phyloP scores from a whole-genome alignment of 2,329 filamentous ascomycete species.

The Aureobasidium mangrovei region DNA sequence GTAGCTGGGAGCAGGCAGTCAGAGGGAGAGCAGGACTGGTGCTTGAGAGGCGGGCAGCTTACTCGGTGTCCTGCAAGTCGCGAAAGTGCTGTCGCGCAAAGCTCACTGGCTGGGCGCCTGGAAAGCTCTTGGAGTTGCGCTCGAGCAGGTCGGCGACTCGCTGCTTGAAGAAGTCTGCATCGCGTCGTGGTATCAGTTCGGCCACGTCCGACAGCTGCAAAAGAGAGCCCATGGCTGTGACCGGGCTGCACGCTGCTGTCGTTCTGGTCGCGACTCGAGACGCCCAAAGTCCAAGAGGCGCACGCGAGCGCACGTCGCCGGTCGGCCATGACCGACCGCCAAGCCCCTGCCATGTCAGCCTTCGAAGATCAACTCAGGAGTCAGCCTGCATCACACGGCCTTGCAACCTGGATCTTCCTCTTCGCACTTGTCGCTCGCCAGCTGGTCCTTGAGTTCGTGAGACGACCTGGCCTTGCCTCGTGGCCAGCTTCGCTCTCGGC shows the following conservation, averaged over 20 bases:
- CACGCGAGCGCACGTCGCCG: background rate
- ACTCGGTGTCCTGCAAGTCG: conserved; percentile 75
- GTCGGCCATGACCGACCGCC: no score
- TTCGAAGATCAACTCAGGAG: no score
- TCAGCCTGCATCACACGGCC: no score
- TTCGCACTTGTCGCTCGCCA: no score
- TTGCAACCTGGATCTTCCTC: no score
- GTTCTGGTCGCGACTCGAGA: background rate
- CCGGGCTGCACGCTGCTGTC: background rate
- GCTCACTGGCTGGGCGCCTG: conserved; percentile 88
- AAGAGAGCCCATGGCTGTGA: conserved; percentile 20
- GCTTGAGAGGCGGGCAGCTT: conserved; percentile 22
- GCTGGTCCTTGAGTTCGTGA: no score
- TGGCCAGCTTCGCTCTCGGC: no score
- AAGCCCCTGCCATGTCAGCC: no score
- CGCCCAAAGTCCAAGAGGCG: background rate
- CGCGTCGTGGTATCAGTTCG: conserved; percentile 18
- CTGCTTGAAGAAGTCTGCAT: conserved; percentile 22
- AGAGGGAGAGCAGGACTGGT: background rate
- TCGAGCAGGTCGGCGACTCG: conserved; percentile 51
- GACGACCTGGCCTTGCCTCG: no score
- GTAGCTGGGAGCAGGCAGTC: conserved; percentile 49
- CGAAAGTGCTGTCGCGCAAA: conserved; percentile 73
- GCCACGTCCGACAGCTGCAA: conserved; percentile 22
- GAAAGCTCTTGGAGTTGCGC: conserved; percentile 61